phyloP scores from a whole-genome alignment of 805 yeast species.

The Monosporozyma yasuniensis region DNA sequence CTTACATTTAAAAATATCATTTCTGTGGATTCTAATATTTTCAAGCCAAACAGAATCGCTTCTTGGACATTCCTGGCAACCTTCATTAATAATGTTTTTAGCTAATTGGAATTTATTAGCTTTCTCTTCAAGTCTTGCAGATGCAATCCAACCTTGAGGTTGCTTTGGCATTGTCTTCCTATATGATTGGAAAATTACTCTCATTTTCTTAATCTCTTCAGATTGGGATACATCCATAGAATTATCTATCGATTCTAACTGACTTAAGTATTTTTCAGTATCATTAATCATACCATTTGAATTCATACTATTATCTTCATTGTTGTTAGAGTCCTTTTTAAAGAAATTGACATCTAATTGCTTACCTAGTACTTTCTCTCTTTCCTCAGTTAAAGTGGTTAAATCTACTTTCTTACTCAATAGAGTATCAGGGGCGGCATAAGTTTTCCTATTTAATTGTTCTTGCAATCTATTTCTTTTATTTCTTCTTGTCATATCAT shows the following conservation, averaged over 20 bases:
- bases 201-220: conserved; percentile 51
- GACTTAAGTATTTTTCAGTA: conserved; percentile 34
- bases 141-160: conserved; percentile 77
- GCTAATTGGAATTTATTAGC: conserved; percentile 52
- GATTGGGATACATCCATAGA: conserved; percentile 24
- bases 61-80: conserved; percentile 58
- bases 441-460: conserved; percentile 57
- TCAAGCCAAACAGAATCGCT: conserved; percentile 79
- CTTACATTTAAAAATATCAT: conserved; percentile 40
- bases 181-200: conserved; percentile 55
- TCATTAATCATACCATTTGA: conserved; percentile 21
- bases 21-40: conserved; percentile 49
- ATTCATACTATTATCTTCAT: conserved; percentile 11
- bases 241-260: conserved; percentile 22
- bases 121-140: conserved; percentile 68
- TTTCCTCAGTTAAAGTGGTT: conserved; percentile 50
- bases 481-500: conserved; percentile 74
- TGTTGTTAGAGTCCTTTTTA: conserved; percentile 6
- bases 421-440: conserved; percentile 75
- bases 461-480: conserved; percentile 58
- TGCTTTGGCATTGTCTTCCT: conserved; percentile 64
- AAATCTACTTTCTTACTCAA: conserved; percentile 38
- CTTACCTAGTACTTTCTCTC: conserved; percentile 48
- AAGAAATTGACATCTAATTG: conserved; percentile 38
- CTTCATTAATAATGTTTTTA: conserved; percentile 54